Percentiles rank a stretch among this genome's conserved stretches.
Conservation (phyloP, 1,284 basidiomycete genomes). For the Inonotus hispidus region DNA sequence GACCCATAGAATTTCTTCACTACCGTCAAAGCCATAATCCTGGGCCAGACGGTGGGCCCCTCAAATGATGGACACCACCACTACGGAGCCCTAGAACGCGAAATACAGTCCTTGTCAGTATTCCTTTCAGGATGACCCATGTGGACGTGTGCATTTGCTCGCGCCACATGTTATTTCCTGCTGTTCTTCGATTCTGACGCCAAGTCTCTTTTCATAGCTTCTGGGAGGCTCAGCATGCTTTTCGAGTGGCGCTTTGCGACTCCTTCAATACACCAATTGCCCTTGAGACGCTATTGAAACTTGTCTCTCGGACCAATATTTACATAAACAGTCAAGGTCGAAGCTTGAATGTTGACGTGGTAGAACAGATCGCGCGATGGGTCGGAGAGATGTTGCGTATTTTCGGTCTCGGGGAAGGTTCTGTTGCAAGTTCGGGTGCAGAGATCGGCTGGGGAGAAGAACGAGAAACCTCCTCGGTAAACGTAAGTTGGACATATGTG, state of each 20-base stretch:
- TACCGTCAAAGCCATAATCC: slow-evolving; percentile 78
- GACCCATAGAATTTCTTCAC: slow-evolving; percentile 86
- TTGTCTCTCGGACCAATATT: slow-evolving; percentile 86
- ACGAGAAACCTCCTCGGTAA: slow-evolving; percentile 36
- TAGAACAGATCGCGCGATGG: slow-evolving; percentile 80
- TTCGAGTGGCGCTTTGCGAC: slow-evolving; percentile 91
- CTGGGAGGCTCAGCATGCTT: slow-evolving; percentile 69
- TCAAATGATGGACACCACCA: slow-evolving; percentile 56
- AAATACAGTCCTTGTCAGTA: slow-evolving; percentile 57
- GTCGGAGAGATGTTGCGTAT: slow-evolving; percentile 87
- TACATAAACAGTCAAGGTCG: slow-evolving; percentile 72
- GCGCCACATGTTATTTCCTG: slow-evolving; percentile 15
- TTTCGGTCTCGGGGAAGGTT: slow-evolving; percentile 91
- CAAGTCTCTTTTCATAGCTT: slow-evolving; percentile 42
- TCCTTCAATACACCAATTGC: slow-evolving; percentile 95
- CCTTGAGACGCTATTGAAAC: slow-evolving; percentile 70
- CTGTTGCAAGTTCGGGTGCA: slow-evolving; percentile 27
- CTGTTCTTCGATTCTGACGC: slow-evolving; percentile 18
- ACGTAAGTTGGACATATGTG: slow-evolving; percentile 44
- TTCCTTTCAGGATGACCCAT: neutral
- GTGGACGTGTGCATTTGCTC: neutral
- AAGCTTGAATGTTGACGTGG: slow-evolving; percentile 61
- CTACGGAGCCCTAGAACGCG: slow-evolving; percentile 60
- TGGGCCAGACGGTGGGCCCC: slow-evolving; percentile 42
- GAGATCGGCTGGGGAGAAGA: slow-evolving; percentile 74